Conservation (phyloP, 768 basidiomycete species). For the Podaxis sp. region DNA sequence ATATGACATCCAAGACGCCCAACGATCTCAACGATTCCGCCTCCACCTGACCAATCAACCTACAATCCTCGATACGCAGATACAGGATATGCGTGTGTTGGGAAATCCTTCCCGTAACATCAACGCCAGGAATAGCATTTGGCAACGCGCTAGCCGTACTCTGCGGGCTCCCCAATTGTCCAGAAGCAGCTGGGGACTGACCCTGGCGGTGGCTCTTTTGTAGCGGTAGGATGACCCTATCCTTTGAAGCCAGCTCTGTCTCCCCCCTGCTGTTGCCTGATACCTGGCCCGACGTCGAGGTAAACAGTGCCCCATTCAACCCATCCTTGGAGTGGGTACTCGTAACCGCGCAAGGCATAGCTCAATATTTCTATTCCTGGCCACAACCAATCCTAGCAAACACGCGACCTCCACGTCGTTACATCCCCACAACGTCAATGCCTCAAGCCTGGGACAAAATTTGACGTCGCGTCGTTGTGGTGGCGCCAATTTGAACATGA, state of each 20-base stretch:
- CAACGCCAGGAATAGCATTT: background rate
- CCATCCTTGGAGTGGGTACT: background rate
- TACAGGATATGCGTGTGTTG: constrained; percentile 36
- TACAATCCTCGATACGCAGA: constrained; percentile 41
- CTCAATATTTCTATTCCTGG: constrained; percentile 29
- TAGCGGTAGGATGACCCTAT: constrained; percentile 36
- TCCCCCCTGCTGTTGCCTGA: constrained; percentile 15
- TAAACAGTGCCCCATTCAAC: constrained; percentile 15
- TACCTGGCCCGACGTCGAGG: constrained; percentile 15
- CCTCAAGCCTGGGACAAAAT: constrained; percentile 48
- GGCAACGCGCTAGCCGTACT: background rate
- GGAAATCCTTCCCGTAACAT: constrained; percentile 28
- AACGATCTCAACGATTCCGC: constrained; percentile 35
- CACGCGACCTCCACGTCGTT: constrained; percentile 36
- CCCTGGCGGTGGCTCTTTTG: constrained; percentile 27
- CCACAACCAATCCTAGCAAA: constrained; percentile 35
- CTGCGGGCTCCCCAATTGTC: constrained; percentile 1
- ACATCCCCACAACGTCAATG: constrained; percentile 52
- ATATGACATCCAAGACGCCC: constrained; percentile 36
- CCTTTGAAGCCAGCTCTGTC: constrained; percentile 17
- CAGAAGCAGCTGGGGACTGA: background rate
- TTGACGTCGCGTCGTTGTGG: constrained; percentile 34
- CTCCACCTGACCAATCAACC: constrained; percentile 34
- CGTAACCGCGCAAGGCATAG: background rate
- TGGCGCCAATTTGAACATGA: background rate